Base-by-base conservation (phyloP, 1,139 yeast species). In the Ogataea hybrid region DNA sequence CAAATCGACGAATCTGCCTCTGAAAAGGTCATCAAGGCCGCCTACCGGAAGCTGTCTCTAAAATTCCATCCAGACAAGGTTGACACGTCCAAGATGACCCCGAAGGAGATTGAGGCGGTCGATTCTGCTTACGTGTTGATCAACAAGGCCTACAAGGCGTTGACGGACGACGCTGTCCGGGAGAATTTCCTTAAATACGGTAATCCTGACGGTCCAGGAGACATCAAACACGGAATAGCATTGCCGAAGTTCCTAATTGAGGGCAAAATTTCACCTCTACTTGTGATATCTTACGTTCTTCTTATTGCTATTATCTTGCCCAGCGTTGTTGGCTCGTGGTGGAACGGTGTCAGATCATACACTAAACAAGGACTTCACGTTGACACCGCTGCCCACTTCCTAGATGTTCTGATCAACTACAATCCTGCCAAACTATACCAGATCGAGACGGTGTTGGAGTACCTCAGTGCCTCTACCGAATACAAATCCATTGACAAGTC, bases 141-240 rank as follows among this genome's bases (percentile, higher is more conserved):
- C 57, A 84, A 89, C 47, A 85, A 87, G 64, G 99, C 99, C 21
- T 89, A 94, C 67, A 86, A 89, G 64, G 88, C 98, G 0, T 75
- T 94, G 53, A 94, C 98, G 10, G 98, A 94, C 64, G 96, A 87
- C 53, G 78, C 73, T 25, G 81, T 89, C 9, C 81, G 81, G 56
- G 87, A 85, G 52, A 94, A 94, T 63, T 90, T 77, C 62, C 69
- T 84, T 58, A 82, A 79, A 57, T 92, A 83, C 59, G 99, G 99
- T 35, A 96, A 94, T 62, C 99, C 99, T 6, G 98, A 94, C 67
- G 98, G 98, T 30, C 96, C 95, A 37, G 96, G 88, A 63, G 87
- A 87, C 35, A 74, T 85, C n/a, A 70, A 84, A n/a, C 97, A 88
- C 62, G 98, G 98, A 44, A 89, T 94, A 64, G 99, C 97, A 0